phyloP scores from a whole-genome alignment of 1,139 yeast genomes.

The Diutina scorzettiae region DNA sequence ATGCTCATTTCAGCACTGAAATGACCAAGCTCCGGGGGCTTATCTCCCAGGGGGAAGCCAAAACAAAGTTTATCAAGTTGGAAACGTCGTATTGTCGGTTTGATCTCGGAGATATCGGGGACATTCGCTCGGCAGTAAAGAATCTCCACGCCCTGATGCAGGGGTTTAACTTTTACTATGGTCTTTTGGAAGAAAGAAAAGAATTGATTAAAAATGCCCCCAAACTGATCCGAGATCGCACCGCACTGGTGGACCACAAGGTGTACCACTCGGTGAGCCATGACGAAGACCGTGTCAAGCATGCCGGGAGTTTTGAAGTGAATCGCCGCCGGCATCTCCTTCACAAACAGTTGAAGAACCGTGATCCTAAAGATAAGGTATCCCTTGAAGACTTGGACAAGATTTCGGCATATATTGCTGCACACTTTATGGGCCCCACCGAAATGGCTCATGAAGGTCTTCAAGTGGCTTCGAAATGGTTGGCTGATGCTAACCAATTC shows the following conservation, averaged over 20 bases:
- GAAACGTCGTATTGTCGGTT: constrained; percentile 2
- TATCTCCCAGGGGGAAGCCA: not conserved
- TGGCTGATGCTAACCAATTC: not conserved
- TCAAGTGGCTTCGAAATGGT: not conserved
- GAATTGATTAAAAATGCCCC: not conserved
- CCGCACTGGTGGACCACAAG: not conserved
- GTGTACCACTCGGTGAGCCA: not conserved
- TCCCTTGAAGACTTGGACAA: not conserved
- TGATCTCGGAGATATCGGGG: not conserved
- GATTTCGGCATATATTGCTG: not conserved
- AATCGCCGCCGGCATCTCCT: not conserved
- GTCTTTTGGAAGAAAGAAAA: not conserved
- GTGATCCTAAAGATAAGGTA: not conserved
- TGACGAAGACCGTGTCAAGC: not conserved
- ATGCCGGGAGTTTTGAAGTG: not conserved
- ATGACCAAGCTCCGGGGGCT: not conserved
- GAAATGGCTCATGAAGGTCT: not conserved
- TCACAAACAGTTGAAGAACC: not conserved
- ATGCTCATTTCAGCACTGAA: constrained; percentile 7
- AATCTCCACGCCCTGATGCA: not conserved
- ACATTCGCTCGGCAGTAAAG: not conserved
- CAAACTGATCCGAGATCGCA: not conserved
- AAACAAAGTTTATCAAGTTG: not conserved
- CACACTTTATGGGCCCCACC: not conserved
- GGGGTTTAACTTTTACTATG: not conserved